Evolutionary conservation across 345 rosid species (phyloP).

Genomic region (Boechera retrofracta): DNA sequence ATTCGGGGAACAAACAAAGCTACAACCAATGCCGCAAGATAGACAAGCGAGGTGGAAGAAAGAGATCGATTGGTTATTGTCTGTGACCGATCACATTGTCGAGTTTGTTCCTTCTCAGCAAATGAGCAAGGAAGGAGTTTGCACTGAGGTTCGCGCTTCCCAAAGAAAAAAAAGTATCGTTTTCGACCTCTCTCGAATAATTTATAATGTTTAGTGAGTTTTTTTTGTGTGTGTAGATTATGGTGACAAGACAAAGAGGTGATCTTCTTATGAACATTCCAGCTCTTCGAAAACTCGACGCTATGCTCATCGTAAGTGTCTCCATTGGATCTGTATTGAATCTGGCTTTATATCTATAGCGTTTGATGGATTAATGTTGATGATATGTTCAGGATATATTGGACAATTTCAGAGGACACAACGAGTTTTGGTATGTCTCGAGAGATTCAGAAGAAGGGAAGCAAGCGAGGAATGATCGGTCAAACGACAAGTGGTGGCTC

Average conservation of each 20-base stretch:
- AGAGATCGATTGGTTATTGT: constrained; percentile 85
- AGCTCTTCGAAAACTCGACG: constrained; percentile 83
- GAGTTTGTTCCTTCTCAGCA: constrained; percentile 88
- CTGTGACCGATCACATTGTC: constrained; percentile 83
- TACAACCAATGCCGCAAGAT: constrained; percentile 84
- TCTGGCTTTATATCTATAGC: not conserved
- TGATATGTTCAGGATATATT: constrained; percentile 59
- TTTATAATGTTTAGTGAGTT: not conserved
- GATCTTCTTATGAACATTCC: constrained; percentile 91
- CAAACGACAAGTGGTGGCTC: constrained; percentile 93
- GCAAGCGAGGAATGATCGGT: constrained; percentile 47
- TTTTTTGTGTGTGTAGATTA: constrained; percentile 53
- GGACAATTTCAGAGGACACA: constrained; percentile 70
- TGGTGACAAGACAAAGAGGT: constrained; percentile 83
- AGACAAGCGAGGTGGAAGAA: constrained; percentile 83
- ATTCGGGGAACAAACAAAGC: constrained; percentile 73
- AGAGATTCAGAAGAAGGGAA: constrained; percentile 66
- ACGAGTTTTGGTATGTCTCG: constrained; percentile 88
- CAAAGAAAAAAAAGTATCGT: not conserved
- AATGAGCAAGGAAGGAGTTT: constrained; percentile 65
- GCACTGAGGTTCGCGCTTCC: constrained; percentile 64
- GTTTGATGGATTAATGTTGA: constrained; percentile 20
- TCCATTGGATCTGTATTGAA: not conserved
- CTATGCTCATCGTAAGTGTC: constrained; percentile 76
- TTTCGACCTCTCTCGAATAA: not conserved